Base-by-base conservation (phyloP, 345 rosid genomes). In the Acer saccharum region DNA sequence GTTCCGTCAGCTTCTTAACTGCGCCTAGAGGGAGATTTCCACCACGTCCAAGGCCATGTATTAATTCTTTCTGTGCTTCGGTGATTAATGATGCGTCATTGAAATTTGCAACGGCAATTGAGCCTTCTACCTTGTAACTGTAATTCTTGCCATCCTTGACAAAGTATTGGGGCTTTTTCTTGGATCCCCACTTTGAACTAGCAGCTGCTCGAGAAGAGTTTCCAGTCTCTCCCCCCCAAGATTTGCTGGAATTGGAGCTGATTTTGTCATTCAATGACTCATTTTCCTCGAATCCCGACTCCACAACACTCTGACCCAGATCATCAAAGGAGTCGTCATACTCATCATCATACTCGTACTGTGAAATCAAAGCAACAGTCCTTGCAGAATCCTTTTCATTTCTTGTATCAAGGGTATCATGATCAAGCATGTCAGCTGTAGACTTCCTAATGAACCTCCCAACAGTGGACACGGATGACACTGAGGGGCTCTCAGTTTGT, bases 241-340 rank as follows among this genome's bases (percentile, higher is more conserved):
- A 64, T 48, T 77, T 87, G 54, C 86, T 86, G 20, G 54, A 68
- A 43, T 41, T 80, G 1, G 78, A 73, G 68, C 41, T 81, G 61
- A 81, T 82, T 81, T 86, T 88, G 65, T 84, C 90, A 39, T 80
- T 79, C n/a, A 88, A 83, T 60, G 76, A 70, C 80, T 90, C 97
- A 43, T 80, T 86, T 77, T 91, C 99, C 81, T 90, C 98, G 1
- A 88, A 72, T 70, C 89, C 92, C 0, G 94, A 83, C 65, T 90
- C 99, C 17, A 70, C 88, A 73, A 91, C 85, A 76, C 92, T 90
- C 29, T 88, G 84, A 50, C 98, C 99, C 39, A 94, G 88, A 77
- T 96, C 99, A 86, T 96, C 98, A 65, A 96, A 96, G 62, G 99
- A 96, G 80, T 96, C 99, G 64, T 96, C 98, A 60, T 96, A 96